phyloP scores from a whole-genome alignment of 2,329 filamentous ascomycete species.

The Cercospora sp. region DNA sequence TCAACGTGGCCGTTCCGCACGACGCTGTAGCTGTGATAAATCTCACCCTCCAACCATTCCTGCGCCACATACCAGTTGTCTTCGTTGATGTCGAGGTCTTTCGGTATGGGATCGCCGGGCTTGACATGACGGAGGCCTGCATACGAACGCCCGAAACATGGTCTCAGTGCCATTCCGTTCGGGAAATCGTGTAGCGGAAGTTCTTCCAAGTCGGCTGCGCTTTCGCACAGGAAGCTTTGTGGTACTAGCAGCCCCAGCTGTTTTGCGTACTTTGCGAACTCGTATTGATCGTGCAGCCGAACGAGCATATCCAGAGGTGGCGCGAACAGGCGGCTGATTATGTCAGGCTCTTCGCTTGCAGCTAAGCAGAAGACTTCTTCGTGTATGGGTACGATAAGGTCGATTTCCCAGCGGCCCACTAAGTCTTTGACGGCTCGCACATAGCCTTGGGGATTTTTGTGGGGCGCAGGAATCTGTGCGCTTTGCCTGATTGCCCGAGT shows the following conservation, averaged over 20 bases:
- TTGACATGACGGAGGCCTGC: conserved; percentile 21
- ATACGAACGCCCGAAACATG: conserved; percentile 35
- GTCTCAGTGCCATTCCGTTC: conserved; percentile 35
- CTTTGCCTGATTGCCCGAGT: conserved; percentile 16
- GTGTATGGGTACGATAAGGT: conserved; percentile 35
- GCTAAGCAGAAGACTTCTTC: conserved; percentile 39
- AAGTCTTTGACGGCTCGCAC: conserved; percentile 23
- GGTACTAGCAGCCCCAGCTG: conserved; percentile 32
- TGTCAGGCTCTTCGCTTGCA: conserved; percentile 29
- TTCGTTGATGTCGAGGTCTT: conserved; percentile 20
- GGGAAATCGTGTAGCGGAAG: conserved; percentile 26
- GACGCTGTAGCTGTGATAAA: conserved; percentile 37
- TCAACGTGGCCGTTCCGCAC: conserved; percentile 31
- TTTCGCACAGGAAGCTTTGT: conserved; percentile 31
- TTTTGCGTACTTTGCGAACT: conserved; percentile 32
- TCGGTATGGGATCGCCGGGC: conserved; percentile 17
- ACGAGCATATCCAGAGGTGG: conserved; percentile 32
- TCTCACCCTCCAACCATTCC: conserved; percentile 36
- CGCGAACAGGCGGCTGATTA: conserved; percentile 33
- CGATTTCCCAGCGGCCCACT: conserved; percentile 22
- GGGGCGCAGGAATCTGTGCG: conserved; percentile 23
- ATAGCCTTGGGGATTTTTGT: conserved; percentile 21
- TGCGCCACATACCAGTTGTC: conserved; percentile 33
- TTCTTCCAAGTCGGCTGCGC: conserved; percentile 23
- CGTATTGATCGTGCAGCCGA: conserved; percentile 38